A percentile compares a stretch with the other conserved stretches of the same genome.
Evolutionary conservation across 805 yeast genomes (phyloP).

Genomic region (Ogataea ganodermae): DNA sequence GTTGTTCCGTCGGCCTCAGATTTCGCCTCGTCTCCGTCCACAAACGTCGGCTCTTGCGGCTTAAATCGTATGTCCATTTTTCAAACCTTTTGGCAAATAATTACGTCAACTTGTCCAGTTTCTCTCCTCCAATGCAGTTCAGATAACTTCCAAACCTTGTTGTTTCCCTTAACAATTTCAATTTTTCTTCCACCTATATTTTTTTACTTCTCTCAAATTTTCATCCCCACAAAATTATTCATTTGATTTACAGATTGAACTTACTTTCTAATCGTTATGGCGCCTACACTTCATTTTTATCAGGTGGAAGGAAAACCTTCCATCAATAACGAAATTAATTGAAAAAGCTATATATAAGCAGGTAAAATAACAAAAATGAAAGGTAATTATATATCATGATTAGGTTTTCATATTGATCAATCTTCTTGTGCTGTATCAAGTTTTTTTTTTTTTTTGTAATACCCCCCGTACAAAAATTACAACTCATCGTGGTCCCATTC

Average conservation of each 20-base stretch:
- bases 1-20: neutral
- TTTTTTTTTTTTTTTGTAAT: neutral
- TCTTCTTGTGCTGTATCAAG: neutral
- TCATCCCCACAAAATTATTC: neutral
- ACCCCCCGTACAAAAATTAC: conserved; percentile 30
- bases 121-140: too few relatives aligned
- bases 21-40: conserved; percentile 10
- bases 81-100: too few relatives aligned
- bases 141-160: too few relatives aligned
- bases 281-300: too few relatives aligned
- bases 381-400: conserved; percentile 5
- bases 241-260: too few relatives aligned
- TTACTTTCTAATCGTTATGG: too few relatives aligned
- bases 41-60: conserved; percentile 29
- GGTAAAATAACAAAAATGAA: conserved; percentile 5
- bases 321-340: neutral
- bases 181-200: neutral
- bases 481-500: conserved; percentile 73
- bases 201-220: neutral
- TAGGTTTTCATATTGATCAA: neutral
- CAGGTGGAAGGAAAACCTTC: too few relatives aligned
- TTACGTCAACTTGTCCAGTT: too few relatives aligned
- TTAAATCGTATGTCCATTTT: conserved; percentile 24
- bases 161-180: too few relatives aligned
- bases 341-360: conserved; percentile 10